These are phyloP conservation scores for Penicillium robsamsonii DNA, from an alignment of 495 filamentous ascomycete genomes.

Conservation along the genomic window DNA sequence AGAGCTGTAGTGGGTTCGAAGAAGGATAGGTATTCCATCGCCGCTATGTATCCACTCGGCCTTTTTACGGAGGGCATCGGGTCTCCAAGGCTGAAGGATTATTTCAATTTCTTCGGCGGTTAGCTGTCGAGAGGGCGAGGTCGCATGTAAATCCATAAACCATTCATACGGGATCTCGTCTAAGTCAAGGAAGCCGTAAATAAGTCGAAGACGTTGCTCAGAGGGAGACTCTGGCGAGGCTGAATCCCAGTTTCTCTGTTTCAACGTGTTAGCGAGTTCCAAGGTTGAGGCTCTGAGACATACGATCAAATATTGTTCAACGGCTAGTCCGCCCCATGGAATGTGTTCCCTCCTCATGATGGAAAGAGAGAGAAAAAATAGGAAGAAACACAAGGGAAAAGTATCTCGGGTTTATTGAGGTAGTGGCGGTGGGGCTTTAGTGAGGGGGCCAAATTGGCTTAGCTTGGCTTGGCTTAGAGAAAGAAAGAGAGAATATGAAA, in stretches of 20 bases:
- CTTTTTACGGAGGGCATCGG: not conserved
- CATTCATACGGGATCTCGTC: not conserved
- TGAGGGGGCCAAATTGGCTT: slow-evolving; percentile 6
- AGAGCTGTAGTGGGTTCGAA: slow-evolving; percentile 3
- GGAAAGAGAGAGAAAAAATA: slow-evolving; percentile 4
- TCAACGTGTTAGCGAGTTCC: slow-evolving; percentile 4
- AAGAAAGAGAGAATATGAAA: slow-evolving; percentile 1
- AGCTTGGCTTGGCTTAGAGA: slow-evolving; percentile 3
- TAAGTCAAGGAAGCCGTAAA: slow-evolving; percentile 3
- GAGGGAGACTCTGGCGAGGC: slow-evolving; percentile 1
- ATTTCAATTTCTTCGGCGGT: slow-evolving; percentile 5
- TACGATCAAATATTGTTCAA: slow-evolving; percentile 7
- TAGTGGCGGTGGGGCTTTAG: slow-evolving; percentile 5
- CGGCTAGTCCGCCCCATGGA: slow-evolving; percentile 1
- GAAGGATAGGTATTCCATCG: not conserved
- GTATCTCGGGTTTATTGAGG: slow-evolving; percentile 7
- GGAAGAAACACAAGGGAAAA: slow-evolving; percentile 7
- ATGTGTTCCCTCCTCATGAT: not conserved
- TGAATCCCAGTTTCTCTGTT: slow-evolving; percentile 4
- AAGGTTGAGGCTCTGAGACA: not conserved
- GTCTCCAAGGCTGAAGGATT: slow-evolving; percentile 2
- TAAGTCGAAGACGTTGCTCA: slow-evolving; percentile 1
- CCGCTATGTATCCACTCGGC: not conserved
- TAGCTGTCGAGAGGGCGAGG: not conserved
- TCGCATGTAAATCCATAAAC: not conserved